These are phyloP conservation scores for Claviceps africana DNA, from an alignment of 2,329 filamentous ascomycete genomes.

Conservation along the genomic window DNA sequence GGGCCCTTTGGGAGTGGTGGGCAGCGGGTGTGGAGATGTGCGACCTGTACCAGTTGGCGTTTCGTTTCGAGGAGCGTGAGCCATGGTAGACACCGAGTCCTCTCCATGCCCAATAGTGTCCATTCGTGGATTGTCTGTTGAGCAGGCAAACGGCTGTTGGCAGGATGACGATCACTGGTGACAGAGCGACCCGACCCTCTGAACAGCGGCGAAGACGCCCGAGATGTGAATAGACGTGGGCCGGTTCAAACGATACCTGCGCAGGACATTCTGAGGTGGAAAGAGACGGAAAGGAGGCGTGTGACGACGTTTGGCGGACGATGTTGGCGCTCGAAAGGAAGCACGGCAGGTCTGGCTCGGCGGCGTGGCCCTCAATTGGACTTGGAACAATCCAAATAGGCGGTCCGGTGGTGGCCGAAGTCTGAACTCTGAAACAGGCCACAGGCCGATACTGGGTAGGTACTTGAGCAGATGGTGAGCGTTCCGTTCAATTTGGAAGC, in stretches of 20 bases:
- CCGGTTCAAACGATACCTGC: not conserved
- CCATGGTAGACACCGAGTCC: slow-evolving; percentile 10
- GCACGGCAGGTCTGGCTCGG: not conserved
- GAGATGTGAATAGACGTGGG: not conserved
- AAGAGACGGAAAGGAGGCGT: not conserved
- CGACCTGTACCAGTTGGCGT: slow-evolving; percentile 5
- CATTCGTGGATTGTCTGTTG: not conserved
- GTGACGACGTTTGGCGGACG: not conserved
- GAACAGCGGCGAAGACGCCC: not conserved
- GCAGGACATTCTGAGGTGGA: not conserved
- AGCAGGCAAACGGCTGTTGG: too few species aligned
- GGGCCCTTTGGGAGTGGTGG: slow-evolving; percentile 4
- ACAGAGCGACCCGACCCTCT: not conserved
- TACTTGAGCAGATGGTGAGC: too few species aligned
- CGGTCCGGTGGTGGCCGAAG: not conserved
- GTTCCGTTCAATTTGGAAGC: not conserved
- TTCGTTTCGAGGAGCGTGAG: slow-evolving; percentile 6
- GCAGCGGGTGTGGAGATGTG: slow-evolving; percentile 3
- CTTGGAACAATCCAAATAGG: not conserved
- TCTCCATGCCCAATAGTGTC: slow-evolving; percentile 2
- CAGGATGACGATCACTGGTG: not conserved
- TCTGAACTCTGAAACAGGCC: not conserved
- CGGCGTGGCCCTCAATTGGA: not conserved
- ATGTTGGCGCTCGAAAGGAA: not conserved
- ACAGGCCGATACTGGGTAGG: not conserved